These are phyloP conservation scores for Penicillium robsamsonii DNA, from an alignment of 495 filamentous ascomycete species.

Conservation along the genomic window DNA sequence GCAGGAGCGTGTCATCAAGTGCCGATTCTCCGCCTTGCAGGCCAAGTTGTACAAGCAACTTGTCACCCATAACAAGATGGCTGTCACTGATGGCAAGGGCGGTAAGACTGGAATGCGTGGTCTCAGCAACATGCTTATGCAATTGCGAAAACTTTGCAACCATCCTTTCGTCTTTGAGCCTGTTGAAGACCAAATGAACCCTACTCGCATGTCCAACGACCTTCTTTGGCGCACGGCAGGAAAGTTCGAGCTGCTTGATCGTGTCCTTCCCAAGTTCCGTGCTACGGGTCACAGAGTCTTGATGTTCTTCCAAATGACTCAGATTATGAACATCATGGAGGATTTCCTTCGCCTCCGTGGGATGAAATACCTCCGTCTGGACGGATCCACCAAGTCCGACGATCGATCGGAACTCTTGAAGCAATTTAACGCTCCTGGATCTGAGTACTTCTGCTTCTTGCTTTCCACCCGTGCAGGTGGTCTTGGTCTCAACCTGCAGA, in stretches of 20 bases:
- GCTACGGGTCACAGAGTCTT: conserved; percentile 85
- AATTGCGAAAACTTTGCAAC: conserved; percentile 97
- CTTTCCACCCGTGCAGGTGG: conserved; percentile 99
- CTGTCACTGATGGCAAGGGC: conserved; percentile 91
- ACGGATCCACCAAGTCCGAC: conserved; percentile 95
- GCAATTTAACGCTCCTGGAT: conserved; percentile 83
- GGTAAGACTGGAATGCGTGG: conserved; percentile 94
- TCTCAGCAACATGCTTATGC: conserved; percentile 99
- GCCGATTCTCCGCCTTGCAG: conserved; percentile 94
- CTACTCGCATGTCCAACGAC: conserved; percentile 80
- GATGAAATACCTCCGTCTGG: conserved; percentile 82
- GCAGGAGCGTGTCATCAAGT: conserved; percentile 98
- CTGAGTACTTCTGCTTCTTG: conserved; percentile 95
- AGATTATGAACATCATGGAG: conserved; percentile 99
- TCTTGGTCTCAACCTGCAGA: conserved; percentile 93
- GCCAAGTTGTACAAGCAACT: conserved; percentile 93
- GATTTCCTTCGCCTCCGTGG: conserved; percentile 86
- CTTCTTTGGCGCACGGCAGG: conserved; percentile 92
- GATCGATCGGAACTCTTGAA: conserved; percentile 89
- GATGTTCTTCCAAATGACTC: conserved; percentile 99
- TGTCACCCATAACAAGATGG: conserved; percentile 88
- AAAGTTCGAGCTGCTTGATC: conserved; percentile 94
- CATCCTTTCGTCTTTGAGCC: conserved; percentile 98
- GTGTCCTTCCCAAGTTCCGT: conserved; percentile 89
- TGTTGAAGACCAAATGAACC: conserved; percentile 98